Conservation (phyloP, 192 early-diverging fungal genomes). For the Podochytrium sp. region DNA sequence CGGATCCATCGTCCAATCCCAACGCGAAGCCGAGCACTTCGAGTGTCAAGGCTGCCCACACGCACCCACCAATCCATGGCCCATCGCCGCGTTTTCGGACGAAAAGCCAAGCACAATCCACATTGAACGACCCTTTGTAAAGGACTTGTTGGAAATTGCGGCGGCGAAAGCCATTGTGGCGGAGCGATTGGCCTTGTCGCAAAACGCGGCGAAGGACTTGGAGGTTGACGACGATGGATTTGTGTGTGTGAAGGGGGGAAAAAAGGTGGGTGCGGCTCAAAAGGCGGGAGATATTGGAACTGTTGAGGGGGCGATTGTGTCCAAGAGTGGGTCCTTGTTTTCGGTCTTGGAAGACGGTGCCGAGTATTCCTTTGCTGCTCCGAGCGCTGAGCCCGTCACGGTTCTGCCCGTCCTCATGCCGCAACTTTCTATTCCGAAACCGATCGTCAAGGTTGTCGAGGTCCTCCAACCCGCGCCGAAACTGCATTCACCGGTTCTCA, state of each 20-base stretch:
- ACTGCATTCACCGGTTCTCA: neutral
- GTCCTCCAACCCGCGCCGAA: neutral
- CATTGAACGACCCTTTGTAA: slow-evolving; percentile 24
- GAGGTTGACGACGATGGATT: slow-evolving; percentile 5
- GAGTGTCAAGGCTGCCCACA: slow-evolving; percentile 12
- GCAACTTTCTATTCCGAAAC: too few species aligned
- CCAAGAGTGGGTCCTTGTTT: too few species aligned
- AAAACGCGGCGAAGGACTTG: neutral
- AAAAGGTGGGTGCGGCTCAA: neutral
- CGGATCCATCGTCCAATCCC: neutral
- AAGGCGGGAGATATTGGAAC: neutral
- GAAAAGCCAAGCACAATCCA: neutral
- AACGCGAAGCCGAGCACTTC: neutral
- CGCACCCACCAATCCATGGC: slow-evolving; percentile 4
- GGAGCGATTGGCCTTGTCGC: neutral
- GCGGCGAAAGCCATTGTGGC: slow-evolving; percentile 2
- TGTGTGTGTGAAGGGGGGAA: neutral
- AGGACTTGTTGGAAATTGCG: slow-evolving; percentile 25
- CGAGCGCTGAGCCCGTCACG: neutral
- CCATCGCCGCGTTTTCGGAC: neutral
- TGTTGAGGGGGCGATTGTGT: too few species aligned
- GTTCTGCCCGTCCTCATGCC: neutral
- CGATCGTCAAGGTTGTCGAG: neutral
- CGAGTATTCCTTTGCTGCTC: too few species aligned
- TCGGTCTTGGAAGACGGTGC: too few species aligned